Percentiles rank a stretch among this genome's conserved stretches.
Evolutionary conservation across 208 protist genomes (phyloP).

Genomic region (Leishmania guyanensis): DNA sequence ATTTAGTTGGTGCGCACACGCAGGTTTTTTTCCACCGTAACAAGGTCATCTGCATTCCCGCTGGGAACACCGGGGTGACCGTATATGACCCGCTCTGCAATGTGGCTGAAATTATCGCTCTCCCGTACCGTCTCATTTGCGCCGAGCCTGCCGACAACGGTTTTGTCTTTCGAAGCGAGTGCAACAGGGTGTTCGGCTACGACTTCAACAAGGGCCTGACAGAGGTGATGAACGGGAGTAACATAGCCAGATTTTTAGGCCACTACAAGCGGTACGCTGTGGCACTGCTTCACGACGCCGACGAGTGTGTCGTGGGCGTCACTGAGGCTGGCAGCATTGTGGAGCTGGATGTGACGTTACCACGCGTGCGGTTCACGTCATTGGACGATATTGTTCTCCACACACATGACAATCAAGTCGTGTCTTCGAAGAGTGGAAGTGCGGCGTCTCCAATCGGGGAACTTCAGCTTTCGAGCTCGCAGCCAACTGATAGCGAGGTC

Average conservation of each 20-base stretch:
- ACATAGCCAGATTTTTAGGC: conserved; percentile 35
- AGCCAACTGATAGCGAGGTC: conserved; percentile 34
- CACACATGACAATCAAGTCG: conserved; percentile 1
- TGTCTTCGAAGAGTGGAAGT: conserved; percentile 21
- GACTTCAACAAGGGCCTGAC: conserved; percentile 69
- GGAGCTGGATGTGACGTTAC: conserved; percentile 12
- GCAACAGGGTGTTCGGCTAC: conserved; percentile 52
- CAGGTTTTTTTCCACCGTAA: conserved; percentile 58
- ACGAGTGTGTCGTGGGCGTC: conserved; percentile 20
- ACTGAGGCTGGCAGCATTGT: conserved; percentile 33
- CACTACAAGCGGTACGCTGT: conserved; percentile 45
- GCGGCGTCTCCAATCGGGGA: not conserved
- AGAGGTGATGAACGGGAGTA: conserved; percentile 24
- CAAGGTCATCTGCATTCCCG: conserved; percentile 55
- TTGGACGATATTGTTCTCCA: conserved; percentile 30
- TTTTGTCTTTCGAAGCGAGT: conserved; percentile 59
- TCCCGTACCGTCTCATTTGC: conserved; percentile 35
- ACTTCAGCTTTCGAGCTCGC: conserved; percentile 17
- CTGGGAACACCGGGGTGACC: conserved; percentile 31
- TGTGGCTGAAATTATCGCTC: conserved; percentile 46
- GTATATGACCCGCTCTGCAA: conserved; percentile 63
- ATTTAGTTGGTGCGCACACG: conserved; percentile 25
- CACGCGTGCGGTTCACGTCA: conserved; percentile 3
- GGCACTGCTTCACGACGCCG: conserved; percentile 16
- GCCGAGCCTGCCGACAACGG: conserved; percentile 64